A percentile compares a stretch with the other conserved stretches of the same genome.
Conservation (phyloP, 1,284 basidiomycete genomes). For the Austroboletus novae-zelandiae region DNA sequence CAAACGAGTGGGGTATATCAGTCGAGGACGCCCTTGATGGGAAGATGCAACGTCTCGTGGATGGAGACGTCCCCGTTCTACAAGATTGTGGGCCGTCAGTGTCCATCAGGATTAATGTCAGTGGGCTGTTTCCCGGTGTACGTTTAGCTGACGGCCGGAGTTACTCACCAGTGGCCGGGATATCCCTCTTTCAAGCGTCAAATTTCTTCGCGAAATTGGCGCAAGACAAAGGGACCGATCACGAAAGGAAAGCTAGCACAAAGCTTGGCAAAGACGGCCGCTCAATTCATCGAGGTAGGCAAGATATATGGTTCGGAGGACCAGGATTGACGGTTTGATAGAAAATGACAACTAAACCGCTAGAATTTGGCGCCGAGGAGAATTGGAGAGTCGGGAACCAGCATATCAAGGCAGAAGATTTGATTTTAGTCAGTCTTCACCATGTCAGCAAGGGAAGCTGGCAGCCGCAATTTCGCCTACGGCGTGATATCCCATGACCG, state of each 20-base stretch:
- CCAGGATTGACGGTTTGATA: conserved; percentile 15
- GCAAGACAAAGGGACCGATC: conserved; percentile 64
- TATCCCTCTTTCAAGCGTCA: conserved; percentile 67
- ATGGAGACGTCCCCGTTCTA: conserved; percentile 58
- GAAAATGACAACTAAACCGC: conserved; percentile 29
- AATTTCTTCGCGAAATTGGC: conserved; percentile 70
- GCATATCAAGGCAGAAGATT: conserved; percentile 56
- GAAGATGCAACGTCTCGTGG: conserved; percentile 38
- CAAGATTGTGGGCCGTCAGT: conserved; percentile 66
- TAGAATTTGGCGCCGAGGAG: conserved; percentile 36
- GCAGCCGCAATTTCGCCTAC: conserved; percentile 66
- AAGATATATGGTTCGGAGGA: background rate
- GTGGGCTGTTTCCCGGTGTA: conserved; percentile 32
- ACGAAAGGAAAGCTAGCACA: conserved; percentile 59
- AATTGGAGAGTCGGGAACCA: conserved; percentile 55
- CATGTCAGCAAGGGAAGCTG: conserved; percentile 75
- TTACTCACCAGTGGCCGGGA: conserved; percentile 62
- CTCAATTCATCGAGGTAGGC: conserved; percentile 50
- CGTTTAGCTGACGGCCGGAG: background rate
- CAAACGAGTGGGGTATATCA: conserved; percentile 52
- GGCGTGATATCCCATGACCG: background rate
- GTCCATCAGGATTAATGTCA: conserved; percentile 58
- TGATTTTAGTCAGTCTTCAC: conserved; percentile 68
- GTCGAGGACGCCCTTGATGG: conserved; percentile 48
- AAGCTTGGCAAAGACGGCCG: conserved; percentile 55